Base-by-base conservation (phyloP, 345 rosid species). In the Boechera stricta region DNA sequence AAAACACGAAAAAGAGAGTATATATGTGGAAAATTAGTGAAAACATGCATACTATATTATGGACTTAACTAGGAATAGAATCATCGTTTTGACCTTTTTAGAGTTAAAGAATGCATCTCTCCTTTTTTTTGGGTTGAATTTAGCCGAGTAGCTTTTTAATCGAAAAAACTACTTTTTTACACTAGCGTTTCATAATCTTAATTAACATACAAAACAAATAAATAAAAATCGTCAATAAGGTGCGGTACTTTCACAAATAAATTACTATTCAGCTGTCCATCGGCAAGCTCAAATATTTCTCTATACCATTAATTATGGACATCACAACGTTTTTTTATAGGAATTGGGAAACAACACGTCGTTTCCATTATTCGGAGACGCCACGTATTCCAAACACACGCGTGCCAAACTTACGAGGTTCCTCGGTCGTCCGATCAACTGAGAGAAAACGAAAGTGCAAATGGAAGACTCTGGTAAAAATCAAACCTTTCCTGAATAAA, bases 391-490 rank as follows among this genome's bases (percentile, higher is more conserved):
- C 24, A 64, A 65, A 77, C 2, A 13, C 36, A 65, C 13, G 29
- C 61, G 13, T 55, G 60, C 15, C 31, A 77, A 35, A 21, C 24
- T 21, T 21, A 54, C 67, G 72, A 77, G 33, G 44, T 18, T 62
- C 55, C 26, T 33, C 71, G 6, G 12, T 62, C 55, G 16, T 33
- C 71, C 63, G 69, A 70, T 77, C 66, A 70, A 24, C 71, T 3
- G 48, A 24, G 39, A 41, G 29, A 55, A 42, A 24, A 76, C 69
- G 85, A 88, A 85, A 47, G 64, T 80, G 85, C 85, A 85, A 33
- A 77, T 74, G 67, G 89, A 84, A 52, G 74, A 72, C 41, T 47
- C 82, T 16, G 66, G 76, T 12, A 59, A 42, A 6, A 71, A 64
- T 18, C 72, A 6, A 53, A 71, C 31, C 8, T 32, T 26, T 38